phyloP scores from a whole-genome alignment of 306 rosid species.

The Heteromeles arbutifolia region DNA sequence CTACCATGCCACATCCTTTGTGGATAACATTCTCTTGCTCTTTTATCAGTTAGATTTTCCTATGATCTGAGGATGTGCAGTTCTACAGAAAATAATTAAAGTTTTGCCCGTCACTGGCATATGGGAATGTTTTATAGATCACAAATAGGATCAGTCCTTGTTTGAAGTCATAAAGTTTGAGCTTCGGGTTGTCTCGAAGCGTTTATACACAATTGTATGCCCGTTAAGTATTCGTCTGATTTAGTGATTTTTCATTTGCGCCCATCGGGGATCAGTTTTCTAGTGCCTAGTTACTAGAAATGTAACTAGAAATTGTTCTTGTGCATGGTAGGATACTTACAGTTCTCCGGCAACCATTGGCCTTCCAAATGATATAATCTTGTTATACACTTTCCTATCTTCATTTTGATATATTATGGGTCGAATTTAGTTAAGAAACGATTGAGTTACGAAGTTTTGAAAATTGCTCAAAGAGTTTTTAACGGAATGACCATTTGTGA shows the following conservation, averaged over 20 bases:
- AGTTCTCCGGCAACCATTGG: no score
- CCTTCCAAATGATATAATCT: no score
- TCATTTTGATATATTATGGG: no score
- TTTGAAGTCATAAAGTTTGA: neutral
- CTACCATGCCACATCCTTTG: constrained; percentile 25
- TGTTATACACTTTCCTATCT: no score
- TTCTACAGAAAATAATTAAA: constrained; percentile 2
- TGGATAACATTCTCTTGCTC: constrained; percentile 27
- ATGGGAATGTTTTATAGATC: constrained; percentile 14
- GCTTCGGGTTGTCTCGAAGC: neutral
- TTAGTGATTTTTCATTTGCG: neutral
- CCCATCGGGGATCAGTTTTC: neutral
- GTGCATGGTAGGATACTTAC: neutral
- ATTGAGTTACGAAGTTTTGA: no score
- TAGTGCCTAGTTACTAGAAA: neutral
- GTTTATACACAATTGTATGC: neutral
- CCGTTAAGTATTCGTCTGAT: neutral
- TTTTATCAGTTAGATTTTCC: constrained; percentile 28
- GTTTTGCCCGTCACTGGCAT: constrained; percentile 22
- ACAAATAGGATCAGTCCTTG: constrained; percentile 7
- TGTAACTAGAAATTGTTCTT: neutral
- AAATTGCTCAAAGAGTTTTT: no score
- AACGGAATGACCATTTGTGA: no score
- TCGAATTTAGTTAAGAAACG: no score
- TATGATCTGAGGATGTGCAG: constrained; percentile 35